Evolutionary conservation across 306 rosid species (phyloP), one percentile per base, ranked within the genome.

Genomic region (Rosa chinensis): DNA sequence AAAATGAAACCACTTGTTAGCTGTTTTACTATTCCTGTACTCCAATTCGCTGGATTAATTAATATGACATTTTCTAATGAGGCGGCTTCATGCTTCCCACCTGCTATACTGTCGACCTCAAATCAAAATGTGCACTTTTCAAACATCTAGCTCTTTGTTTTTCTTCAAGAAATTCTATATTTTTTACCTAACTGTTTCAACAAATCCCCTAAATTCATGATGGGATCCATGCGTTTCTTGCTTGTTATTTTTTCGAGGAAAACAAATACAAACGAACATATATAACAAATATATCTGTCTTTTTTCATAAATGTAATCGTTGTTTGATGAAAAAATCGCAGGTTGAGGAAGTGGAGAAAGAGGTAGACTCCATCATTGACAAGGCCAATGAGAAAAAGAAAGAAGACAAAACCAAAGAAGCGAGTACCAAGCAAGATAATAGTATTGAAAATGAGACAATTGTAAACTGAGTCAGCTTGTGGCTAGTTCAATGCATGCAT

Each of bases 291-390:
- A 32, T 28, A 28, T 25, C 20, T 55, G 6, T 59, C 37, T 59
- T 37, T 32, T 64, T 13, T 35, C n/a, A 64, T 28, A n/a, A 11
- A 25, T 48, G 44, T 69, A 68, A 78, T 47, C 40, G n/a, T 32
- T 49, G 23, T 4, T 64, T 45, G 2, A 11, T 48, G 49, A 58
- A 63, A 16, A 62, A 70, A 74, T 86, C 84, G 37, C 75, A 90
- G 94, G 77, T 81, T 35, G 87, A 88, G 49, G 84, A 74, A 2
- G 25, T 80, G 23, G 92, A 43, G 42, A 58, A 82, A 40, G 59
- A 83, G 48, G 5, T 86, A 71, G 90, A 62, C 3, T 79, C 82
- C 16, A 28, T 80, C 61, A 9, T 85, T 12, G 88, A 56, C 4
- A n/a, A 77, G 66, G 77, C 69, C 74, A 64, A 44, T 3, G 39